Percentiles rank a stretch among this genome's conserved stretches.
These are phyloP conservation scores for Hysterium pulicare DNA, from an alignment of 2,329 filamentous ascomycete species.

Conservation along the genomic window DNA sequence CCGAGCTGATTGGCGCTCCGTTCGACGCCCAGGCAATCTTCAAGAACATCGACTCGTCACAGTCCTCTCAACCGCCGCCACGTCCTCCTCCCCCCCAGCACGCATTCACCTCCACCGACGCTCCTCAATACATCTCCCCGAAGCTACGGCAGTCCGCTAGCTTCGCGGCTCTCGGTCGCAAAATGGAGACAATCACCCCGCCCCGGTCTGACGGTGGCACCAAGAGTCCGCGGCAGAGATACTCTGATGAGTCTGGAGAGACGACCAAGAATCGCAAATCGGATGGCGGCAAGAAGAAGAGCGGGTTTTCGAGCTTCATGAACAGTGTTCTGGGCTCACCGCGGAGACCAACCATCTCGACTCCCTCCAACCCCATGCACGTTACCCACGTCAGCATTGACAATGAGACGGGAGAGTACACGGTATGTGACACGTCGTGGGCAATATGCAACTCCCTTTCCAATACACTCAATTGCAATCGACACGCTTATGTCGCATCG, in stretches of 20 bases:
- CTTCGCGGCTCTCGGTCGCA: constrained; percentile 41
- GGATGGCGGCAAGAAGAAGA: constrained; percentile 40
- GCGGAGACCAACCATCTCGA: constrained; percentile 91
- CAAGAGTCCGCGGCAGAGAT: constrained; percentile 38
- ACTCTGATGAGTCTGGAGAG: constrained; percentile 35
- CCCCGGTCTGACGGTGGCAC: constrained; percentile 28
- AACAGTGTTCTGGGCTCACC: constrained; percentile 57
- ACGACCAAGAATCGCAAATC: constrained; percentile 27
- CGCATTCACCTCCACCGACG: constrained; percentile 25
- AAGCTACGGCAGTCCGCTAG: constrained; percentile 41
- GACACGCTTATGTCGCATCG: neutral
- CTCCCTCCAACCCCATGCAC: constrained; percentile 94
- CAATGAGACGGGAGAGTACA: constrained; percentile 93
- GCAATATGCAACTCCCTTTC: neutral
- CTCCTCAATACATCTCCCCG: constrained; percentile 20
- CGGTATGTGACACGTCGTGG: constrained; percentile 55
- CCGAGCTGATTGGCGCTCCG: constrained; percentile 37
- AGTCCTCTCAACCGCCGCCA: constrained; percentile 15
- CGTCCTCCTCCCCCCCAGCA: constrained; percentile 21
- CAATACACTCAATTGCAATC: neutral
- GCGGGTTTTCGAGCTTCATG: constrained; percentile 39
- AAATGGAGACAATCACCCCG: constrained; percentile 41
- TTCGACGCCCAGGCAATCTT: constrained; percentile 40
- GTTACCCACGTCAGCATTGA: constrained; percentile 98
- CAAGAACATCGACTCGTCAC: constrained; percentile 35